Percentiles rank a stretch among this genome's conserved stretches.
These are phyloP conservation scores for Cryptomeria japonica DNA, from an alignment of 75 land plant species.

Conservation along the genomic window DNA sequence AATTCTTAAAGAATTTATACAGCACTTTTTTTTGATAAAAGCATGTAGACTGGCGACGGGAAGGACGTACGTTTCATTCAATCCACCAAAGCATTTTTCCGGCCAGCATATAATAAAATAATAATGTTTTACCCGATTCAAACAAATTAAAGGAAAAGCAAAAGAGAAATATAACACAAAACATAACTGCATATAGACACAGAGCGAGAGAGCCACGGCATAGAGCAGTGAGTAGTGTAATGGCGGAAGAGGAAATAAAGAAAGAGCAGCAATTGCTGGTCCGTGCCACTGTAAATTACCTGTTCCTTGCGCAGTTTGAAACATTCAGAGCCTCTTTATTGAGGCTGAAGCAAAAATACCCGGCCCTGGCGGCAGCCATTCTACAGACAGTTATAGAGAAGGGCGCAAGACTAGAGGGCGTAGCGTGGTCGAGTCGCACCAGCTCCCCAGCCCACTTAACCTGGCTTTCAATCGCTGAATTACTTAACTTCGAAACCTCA, in stretches of 20 bases:
- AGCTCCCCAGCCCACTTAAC: constrained; percentile 69
- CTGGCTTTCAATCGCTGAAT: constrained; percentile 67
- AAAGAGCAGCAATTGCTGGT: constrained; percentile 67
- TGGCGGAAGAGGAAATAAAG: constrained; percentile 26
- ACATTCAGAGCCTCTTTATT: constrained; percentile 69
- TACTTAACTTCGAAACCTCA: constrained; percentile 31
- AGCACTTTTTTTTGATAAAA: too few species aligned
- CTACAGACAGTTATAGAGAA: constrained; percentile 59
- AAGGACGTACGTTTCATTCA: too few species aligned
- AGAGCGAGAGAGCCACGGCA: too few species aligned
- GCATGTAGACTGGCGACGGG: too few species aligned
- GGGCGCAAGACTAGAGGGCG: constrained; percentile 48
- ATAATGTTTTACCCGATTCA: too few species aligned
- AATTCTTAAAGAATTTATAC: too few species aligned
- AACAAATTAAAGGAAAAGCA: too few species aligned
- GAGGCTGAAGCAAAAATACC: constrained; percentile 46
- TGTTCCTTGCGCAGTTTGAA: constrained; percentile 89
- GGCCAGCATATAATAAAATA: too few species aligned
- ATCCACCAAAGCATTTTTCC: too few species aligned
- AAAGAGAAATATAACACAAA: too few species aligned
- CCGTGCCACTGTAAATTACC: constrained; percentile 70
- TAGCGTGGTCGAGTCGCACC: constrained; percentile 63
- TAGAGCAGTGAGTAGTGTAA: not conserved
- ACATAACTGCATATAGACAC: too few species aligned
- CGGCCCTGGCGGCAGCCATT: constrained; percentile 57